A percentile compares a stretch with the other conserved stretches of the same genome.
These are phyloP conservation scores for Fusarium chuoi DNA, from an alignment of 2,329 filamentous ascomycete species.

Conservation along the genomic window DNA sequence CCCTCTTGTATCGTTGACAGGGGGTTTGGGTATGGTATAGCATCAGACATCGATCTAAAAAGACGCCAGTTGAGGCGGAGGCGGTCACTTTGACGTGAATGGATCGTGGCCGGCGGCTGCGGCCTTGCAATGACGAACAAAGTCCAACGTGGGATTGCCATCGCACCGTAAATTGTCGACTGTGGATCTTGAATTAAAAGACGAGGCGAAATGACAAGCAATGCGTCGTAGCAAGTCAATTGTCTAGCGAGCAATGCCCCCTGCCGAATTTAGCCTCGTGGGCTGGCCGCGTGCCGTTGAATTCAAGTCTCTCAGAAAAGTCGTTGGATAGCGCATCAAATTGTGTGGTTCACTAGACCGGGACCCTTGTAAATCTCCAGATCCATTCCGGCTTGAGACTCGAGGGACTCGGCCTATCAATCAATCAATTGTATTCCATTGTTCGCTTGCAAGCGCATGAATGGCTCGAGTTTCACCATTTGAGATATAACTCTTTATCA, in stretches of 20 bases:
- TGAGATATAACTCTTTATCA: conserved; percentile 23
- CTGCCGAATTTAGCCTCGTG: conserved; percentile 45
- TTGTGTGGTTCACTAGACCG: conserved; percentile 35
- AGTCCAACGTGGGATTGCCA: conserved; percentile 24
- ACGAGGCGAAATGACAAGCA: conserved; percentile 19
- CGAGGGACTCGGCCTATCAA: conserved; percentile 33
- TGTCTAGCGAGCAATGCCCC: conserved; percentile 37
- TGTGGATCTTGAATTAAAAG: conserved; percentile 34
- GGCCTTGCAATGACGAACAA: conserved; percentile 33
- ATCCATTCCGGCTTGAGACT: conserved; percentile 31
- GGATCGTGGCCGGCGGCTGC: conserved; percentile 34
- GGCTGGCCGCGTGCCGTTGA: conserved; percentile 43
- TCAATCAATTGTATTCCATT: conserved; percentile 30
- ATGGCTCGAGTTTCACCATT: conserved; percentile 26
- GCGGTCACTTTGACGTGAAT: conserved; percentile 36
- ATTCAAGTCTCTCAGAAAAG: conserved; percentile 32
- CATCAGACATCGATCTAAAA: conserved; percentile 19
- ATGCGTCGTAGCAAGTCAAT: conserved; percentile 33
- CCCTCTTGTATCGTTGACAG: conserved; percentile 26
- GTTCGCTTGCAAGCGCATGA: conserved; percentile 21
- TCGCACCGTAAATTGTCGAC: conserved; percentile 4
- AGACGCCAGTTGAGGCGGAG: conserved; percentile 30
- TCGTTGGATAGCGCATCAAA: conserved; percentile 40
- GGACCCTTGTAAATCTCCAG: conserved; percentile 40
- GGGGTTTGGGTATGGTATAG: conserved; percentile 13